These are phyloP conservation scores for Dendrobium huoshanense DNA, from an alignment of 106 monocot genomes.

Conservation along the genomic window DNA sequence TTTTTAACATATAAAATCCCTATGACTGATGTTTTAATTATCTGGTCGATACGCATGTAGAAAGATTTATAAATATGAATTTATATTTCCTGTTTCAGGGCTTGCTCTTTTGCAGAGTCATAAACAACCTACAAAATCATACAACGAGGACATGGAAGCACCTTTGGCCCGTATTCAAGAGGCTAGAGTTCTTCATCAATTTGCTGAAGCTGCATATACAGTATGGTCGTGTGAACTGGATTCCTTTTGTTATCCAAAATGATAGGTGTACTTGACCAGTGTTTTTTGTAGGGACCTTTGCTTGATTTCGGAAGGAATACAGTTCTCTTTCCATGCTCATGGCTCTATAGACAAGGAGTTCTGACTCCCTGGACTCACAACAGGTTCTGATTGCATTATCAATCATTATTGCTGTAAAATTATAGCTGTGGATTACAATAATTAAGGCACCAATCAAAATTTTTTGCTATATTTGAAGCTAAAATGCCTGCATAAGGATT, in stretches of 20 bases:
- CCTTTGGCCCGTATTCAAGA: conserved; percentile 52
- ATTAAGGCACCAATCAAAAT: too few species aligned
- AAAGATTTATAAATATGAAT: background rate
- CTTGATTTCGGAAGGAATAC: conserved; percentile 99
- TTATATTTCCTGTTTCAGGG: conserved; percentile 35
- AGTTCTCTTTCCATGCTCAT: conserved; percentile 81
- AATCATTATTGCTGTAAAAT: background rate
- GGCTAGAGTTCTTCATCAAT: conserved; percentile 65
- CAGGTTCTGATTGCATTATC: conserved; percentile 36
- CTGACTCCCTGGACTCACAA: conserved; percentile 83
- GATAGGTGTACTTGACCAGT: background rate
- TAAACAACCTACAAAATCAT: conserved; percentile 26
- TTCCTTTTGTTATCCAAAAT: conserved; percentile 1
- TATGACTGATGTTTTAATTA: background rate
- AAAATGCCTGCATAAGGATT: too few species aligned
- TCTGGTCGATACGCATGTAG: background rate
- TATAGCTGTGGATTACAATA: too few species aligned
- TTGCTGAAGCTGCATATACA: conserved; percentile 99
- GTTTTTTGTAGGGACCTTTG: conserved; percentile 63
- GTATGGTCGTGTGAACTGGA: conserved; percentile 19
- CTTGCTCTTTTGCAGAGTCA: conserved; percentile 80
- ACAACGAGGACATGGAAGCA: conserved; percentile 45
- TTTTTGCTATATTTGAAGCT: too few species aligned
- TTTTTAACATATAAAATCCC: background rate
- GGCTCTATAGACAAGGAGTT: conserved; percentile 89